A percentile compares a stretch with the other conserved stretches of the same genome.
Evolutionary conservation across 2,329 filamentous ascomycete species (phyloP).

Genomic region (Trichoderma sp.): DNA sequence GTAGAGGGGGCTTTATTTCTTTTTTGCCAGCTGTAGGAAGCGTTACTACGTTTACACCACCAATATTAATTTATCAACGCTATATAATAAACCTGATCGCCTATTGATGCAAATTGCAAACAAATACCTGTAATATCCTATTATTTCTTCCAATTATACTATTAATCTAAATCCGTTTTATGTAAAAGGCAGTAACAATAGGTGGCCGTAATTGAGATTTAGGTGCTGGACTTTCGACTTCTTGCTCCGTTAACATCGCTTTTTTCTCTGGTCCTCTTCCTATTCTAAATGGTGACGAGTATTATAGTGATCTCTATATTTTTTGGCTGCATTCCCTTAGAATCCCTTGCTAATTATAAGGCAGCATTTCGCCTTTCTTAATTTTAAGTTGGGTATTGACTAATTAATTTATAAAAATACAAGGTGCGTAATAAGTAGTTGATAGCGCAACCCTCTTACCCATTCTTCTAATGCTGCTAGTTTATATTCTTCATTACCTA

Average conservation of each 20-base stretch:
- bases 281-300: neutral
- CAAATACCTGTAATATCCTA: too few relatives aligned
- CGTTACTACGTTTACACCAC: too few relatives aligned
- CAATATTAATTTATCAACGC: too few relatives aligned
- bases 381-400: neutral
- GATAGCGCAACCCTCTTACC: neutral
- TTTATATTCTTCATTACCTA: neutral
- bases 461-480: neutral
- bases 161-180: too few relatives aligned
- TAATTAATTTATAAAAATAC: neutral
- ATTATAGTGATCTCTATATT: neutral
- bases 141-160: too few relatives aligned
- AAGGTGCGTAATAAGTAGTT: neutral
- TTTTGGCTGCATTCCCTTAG: neutral
- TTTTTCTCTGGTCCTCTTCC: neutral
- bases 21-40: too few relatives aligned
- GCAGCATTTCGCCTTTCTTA: neutral
- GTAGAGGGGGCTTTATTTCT: neutral
- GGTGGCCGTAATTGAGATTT: too few relatives aligned
- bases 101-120: too few relatives aligned
- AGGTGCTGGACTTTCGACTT: too few relatives aligned
- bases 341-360: neutral
- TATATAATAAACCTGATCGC: too few relatives aligned
- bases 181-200: too few relatives aligned
- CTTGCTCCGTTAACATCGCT: too few relatives aligned